phyloP scores from a whole-genome alignment of 768 basidiomycete species.

The Pleurotus ostreatus region DNA sequence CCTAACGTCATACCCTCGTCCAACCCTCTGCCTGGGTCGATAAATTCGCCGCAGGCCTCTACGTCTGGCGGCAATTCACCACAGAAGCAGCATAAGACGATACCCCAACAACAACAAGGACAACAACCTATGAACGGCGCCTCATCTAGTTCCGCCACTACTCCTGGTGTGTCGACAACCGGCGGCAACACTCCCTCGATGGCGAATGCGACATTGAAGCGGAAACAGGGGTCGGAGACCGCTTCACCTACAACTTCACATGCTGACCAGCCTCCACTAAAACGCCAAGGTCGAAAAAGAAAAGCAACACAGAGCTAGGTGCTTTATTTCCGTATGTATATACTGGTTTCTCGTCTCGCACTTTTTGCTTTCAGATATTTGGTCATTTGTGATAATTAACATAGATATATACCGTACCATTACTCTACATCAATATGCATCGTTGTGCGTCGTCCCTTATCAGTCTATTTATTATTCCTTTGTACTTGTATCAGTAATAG shows the following conservation, averaged over 20 bases:
- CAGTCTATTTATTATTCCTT: slow-evolving; percentile 24
- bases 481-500: slow-evolving; percentile 15
- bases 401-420: slow-evolving; percentile 10
- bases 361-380: slow-evolving; percentile 13
- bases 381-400: slow-evolving; percentile 14
- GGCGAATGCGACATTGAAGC: slow-evolving; percentile 48
- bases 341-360: slow-evolving; percentile 18
- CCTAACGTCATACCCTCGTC: slow-evolving; percentile 47
- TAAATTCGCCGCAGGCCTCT: slow-evolving; percentile 49
- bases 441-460: slow-evolving; percentile 19
- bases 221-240: slow-evolving; percentile 42
- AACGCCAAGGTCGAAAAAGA: slow-evolving; percentile 51
- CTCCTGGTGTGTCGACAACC: slow-evolving; percentile 28
- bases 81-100: slow-evolving; percentile 61
- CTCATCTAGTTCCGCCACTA: slow-evolving; percentile 26
- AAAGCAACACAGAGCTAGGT: slow-evolving; percentile 45
- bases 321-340: slow-evolving; percentile 26
- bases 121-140: slow-evolving; percentile 28
- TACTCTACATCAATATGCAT: slow-evolving; percentile 9
- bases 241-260: slow-evolving; percentile 50
- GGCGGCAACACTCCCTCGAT: slow-evolving; percentile 48
- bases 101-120: slow-evolving; percentile 26
- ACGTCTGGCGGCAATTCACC: slow-evolving; percentile 51
- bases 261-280: slow-evolving; percentile 42
- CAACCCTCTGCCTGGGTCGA: slow-evolving; percentile 33